phyloP scores from a whole-genome alignment of 2,329 filamentous ascomycete genomes.

The Claviceps cyperi region DNA sequence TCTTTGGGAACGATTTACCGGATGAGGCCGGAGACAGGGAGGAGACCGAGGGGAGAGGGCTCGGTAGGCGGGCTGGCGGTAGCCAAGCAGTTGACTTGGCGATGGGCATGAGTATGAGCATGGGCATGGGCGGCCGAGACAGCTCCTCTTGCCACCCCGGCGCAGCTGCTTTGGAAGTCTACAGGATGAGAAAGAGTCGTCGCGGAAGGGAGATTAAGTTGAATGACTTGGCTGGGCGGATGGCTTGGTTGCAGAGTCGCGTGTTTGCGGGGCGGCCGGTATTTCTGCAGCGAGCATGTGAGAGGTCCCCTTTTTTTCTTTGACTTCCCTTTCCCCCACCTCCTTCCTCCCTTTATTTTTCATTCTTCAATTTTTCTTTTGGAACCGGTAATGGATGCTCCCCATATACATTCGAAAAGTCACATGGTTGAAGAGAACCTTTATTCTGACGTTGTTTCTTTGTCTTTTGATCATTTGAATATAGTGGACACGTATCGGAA shows the following conservation, averaged over 20 bases:
- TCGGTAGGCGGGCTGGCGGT: slow-evolving; percentile 17
- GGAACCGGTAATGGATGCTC: too few relatives aligned
- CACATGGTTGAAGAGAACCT: too few relatives aligned
- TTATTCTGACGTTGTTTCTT: too few relatives aligned
- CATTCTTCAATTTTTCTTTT: too few relatives aligned
- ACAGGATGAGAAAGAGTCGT: slow-evolving; percentile 53
- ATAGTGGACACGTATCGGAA: slow-evolving; percentile 87
- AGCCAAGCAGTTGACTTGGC: slow-evolving; percentile 44
- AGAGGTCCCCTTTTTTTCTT: slow-evolving; percentile 22
- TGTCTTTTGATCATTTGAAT: too few relatives aligned
- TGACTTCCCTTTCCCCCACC: too few relatives aligned
- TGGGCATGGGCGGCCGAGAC: too few relatives aligned
- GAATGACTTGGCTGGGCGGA: slow-evolving; percentile 85
- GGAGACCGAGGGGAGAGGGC: slow-evolving; percentile 33
- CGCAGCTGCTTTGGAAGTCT: slow-evolving; percentile 60
- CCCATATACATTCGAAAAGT: too few relatives aligned
- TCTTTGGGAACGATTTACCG: slow-evolving; percentile 53
- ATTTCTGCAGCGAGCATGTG: slow-evolving; percentile 82
- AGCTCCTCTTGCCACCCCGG: slow-evolving; percentile 20
- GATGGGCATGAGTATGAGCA: slow-evolving; percentile 35
- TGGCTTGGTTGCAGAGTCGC: slow-evolving; percentile 92
- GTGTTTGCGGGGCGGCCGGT: slow-evolving; percentile 77
- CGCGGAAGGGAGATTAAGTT: slow-evolving; percentile 75
- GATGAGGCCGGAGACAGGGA: slow-evolving; percentile 21
- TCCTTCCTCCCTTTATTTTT: too few relatives aligned